Evolutionary conservation across 2,329 filamentous ascomycete genomes (phyloP), one percentile per base, ranked within the genome.

Genomic region (Colletotrichum spaethianum): DNA sequence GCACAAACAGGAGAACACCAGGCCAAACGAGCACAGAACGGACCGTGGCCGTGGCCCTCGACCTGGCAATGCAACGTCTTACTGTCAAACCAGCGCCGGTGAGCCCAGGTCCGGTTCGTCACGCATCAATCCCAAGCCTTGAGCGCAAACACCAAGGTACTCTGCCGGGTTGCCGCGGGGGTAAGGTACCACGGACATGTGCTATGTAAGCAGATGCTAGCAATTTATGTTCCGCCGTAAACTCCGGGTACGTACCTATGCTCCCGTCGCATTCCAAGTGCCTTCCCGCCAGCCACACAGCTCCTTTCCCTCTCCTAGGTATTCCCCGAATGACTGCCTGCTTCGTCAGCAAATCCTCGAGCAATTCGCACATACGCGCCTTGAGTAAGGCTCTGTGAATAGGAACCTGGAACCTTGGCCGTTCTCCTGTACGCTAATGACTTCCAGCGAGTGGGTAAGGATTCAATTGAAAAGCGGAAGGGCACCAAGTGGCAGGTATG

Each of bases 1-100:
- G 59, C 65, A 72, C 61, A 52, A 69, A 46, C 57, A 53, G 52
- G 38, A 38, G 40, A 48, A 70, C 55, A 71, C 57, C 65, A 63
- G 69, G 56, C 65, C 69, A 72, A 72, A 72, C 69, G 65, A 59
- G 59, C 65, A 64, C 65, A 60, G 70, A 63, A 52, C 65, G 65
- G 65, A 50, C 70, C 70, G 65, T 70, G 65, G 66, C 65, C 65
- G 46, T 64, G 65, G 57, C 31, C 36, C 36, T 55, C 31, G 33
- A 48, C 28, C 61, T 64, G 57, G 59, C 53, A 72, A 72, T 72
- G 70, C 70, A 60, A 60, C 50, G 53, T 63, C 53, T 63, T 52
- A 55, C 65, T 63, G 36, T n/a, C 50, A 70, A 60, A 46, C 59
- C 70, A 69, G 61, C 53, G 31, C 31, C 31, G 16, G 20, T 53